Base-by-base conservation (phyloP, 495 filamentous ascomycete species). In the Trichoderma gamsii region DNA sequence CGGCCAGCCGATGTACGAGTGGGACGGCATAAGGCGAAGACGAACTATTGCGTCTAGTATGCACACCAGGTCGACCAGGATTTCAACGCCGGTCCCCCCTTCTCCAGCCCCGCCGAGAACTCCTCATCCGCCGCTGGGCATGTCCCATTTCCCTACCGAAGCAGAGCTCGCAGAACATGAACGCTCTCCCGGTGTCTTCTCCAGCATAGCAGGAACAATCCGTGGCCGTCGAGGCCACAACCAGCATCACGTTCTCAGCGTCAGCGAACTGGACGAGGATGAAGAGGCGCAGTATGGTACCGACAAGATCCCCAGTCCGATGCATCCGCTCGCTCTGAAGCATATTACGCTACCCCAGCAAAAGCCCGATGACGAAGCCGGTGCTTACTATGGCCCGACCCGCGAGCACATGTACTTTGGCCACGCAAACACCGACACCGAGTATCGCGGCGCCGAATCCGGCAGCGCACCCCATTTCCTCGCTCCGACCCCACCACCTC, bases 11-110 rank as follows among this genome's bases (percentile, higher is more conserved):
- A 79, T 87, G 41, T 86, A 92, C 66, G 92, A 99, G 78, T 99
- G 92, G 92, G 95, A 98, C 80, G 95, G 95, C 25, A 81, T 99
- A 67, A 85, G 92, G 71, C 83, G 95, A 69, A 86, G 95, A 66
- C 90, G 87, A 73, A 98, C 95, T 12, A 82, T 88, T 13, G 68
- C 88, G 49, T 82, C 83, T 23, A 82, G 84, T 73, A 72, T 65
- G 65, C 41, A 23, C 71, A 73, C 71, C 18, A 72, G 74, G 65
- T 77, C 71, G 68, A 79, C 75, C 5, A 49, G 21, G 63, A 72
- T 76, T 49, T 73, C 75, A 67, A 76, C 76, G 32, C 73, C 74
- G 27, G 75, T 72, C 59, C 76, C 77, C 9, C 76, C 77, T 41
- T 75, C 73, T 41, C 79, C 76, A 65, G 76, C 75, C 15, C 74